Evolutionary conservation across 192 early-diverging fungal species (phyloP).

Genomic region (Lobosporangium transversale): DNA sequence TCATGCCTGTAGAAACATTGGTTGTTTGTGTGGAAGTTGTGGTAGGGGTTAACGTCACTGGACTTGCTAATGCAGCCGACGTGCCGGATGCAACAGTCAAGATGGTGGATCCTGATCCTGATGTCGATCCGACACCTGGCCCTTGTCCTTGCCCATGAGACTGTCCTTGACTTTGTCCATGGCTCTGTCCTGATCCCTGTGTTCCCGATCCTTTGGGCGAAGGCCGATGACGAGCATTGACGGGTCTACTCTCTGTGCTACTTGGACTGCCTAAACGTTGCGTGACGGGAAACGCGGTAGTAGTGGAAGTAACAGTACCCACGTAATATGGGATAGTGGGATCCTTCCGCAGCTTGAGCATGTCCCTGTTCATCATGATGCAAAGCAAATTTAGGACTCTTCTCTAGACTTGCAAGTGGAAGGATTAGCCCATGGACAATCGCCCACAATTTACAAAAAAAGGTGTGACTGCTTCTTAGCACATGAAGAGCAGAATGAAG

Average conservation of each 20-base stretch:
- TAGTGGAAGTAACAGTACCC: slow-evolving; percentile 41
- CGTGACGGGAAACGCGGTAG: slow-evolving; percentile 34
- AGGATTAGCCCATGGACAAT: neutral
- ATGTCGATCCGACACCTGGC: neutral
- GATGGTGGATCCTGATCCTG: neutral
- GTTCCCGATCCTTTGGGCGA: slow-evolving; percentile 28
- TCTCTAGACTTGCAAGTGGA: too few relatives aligned
- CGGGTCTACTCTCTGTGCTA: slow-evolving; percentile 1
- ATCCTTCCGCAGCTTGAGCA: slow-evolving; percentile 50
- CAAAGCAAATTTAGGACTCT: neutral
- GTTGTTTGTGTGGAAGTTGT: neutral
- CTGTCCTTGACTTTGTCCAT: neutral
- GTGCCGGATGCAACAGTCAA: neutral
- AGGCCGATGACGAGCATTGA: slow-evolving; percentile 19
- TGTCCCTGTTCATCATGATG: slow-evolving; percentile 47
- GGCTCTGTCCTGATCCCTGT: neutral
- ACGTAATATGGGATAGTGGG: slow-evolving; percentile 41
- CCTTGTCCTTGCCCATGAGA: neutral
- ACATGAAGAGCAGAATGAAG: too few relatives aligned
- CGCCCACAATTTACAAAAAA: neutral
- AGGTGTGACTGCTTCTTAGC: too few relatives aligned
- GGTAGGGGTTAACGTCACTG: neutral
- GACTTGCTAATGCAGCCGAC: neutral
- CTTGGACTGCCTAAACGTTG: slow-evolving; percentile 21
- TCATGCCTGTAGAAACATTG: neutral